Evolutionary conservation across 257 asterid species (phyloP).

Genomic region (Plantago elongata): DNA sequence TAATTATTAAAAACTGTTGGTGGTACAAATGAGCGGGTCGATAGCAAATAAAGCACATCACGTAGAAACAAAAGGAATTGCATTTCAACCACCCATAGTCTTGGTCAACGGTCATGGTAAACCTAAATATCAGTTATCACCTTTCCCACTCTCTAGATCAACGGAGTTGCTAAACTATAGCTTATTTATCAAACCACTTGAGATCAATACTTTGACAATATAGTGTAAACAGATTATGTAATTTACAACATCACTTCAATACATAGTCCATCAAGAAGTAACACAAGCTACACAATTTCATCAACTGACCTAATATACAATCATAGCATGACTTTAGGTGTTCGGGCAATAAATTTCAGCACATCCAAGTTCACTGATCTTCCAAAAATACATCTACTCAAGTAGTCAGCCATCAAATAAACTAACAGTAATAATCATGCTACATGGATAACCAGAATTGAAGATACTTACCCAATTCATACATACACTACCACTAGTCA

Average conservation of each 20-base stretch:
- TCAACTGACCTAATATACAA: no score
- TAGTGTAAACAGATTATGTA: background rate
- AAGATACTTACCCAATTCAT: no score
- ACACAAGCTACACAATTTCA: no score
- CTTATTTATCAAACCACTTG: background rate
- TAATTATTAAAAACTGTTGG: constrained; percentile 4
- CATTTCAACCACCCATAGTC: background rate
- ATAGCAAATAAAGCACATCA: constrained; percentile 5
- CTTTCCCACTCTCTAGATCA: background rate
- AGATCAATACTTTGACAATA: background rate
- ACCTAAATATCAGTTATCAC: background rate
- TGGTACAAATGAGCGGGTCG: background rate
- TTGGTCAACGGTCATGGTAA: constrained; percentile 9
- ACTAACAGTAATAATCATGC: no score
- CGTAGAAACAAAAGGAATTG: background rate
- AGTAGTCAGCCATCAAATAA: no score
- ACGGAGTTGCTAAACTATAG: background rate
- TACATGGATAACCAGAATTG: no score
- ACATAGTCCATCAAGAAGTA: no score
- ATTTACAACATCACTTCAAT: background rate
- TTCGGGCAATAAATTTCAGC: no score
- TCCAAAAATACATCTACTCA: no score
- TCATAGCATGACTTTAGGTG: no score
- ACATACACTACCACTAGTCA: no score
- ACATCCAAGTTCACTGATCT: no score